These are phyloP conservation scores for Gymnopilus dilepis DNA, from an alignment of 768 basidiomycete genomes.

Conservation along the genomic window DNA sequence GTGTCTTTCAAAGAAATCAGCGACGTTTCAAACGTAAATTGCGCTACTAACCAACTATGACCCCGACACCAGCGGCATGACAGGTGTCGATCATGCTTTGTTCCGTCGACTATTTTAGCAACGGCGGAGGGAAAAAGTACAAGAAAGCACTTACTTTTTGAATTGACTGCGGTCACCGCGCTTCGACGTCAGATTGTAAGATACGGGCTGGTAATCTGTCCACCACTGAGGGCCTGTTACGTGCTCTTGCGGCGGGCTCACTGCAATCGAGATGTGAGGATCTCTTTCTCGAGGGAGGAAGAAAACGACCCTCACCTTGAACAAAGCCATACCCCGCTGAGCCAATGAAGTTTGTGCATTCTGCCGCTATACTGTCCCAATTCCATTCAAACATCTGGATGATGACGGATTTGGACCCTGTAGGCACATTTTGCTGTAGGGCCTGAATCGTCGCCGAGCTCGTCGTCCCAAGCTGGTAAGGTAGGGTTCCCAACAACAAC, in stretches of 20 bases:
- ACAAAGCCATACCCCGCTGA: conserved; percentile 75
- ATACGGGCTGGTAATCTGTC: conserved; percentile 77
- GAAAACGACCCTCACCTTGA: conserved; percentile 50
- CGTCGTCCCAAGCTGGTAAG: neutral
- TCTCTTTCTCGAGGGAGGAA: neutral
- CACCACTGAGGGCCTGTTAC: conserved; percentile 68
- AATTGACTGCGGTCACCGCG: conserved; percentile 64
- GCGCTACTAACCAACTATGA: conserved; percentile 50
- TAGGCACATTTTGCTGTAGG: conserved; percentile 28
- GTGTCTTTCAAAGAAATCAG: conserved; percentile 41
- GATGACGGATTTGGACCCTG: conserved; percentile 54
- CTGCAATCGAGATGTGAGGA: conserved; percentile 24
- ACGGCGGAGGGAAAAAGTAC: neutral
- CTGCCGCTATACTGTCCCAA: conserved; percentile 62
- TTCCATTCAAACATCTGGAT: conserved; percentile 77
- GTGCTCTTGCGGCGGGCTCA: conserved; percentile 63
- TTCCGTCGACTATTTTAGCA: conserved; percentile 8
- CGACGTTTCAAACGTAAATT: neutral
- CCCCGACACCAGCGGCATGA: conserved; percentile 59
- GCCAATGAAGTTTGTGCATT: conserved; percentile 70
- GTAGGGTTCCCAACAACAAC: conserved; percentile 6
- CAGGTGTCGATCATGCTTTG: conserved; percentile 54
- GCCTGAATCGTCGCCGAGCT: neutral
- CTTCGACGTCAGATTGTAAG: conserved; percentile 68
- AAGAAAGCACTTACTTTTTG: conserved; percentile 33